phyloP scores from a whole-genome alignment of 306 rosid genomes.

The Prunus campanulata region DNA sequence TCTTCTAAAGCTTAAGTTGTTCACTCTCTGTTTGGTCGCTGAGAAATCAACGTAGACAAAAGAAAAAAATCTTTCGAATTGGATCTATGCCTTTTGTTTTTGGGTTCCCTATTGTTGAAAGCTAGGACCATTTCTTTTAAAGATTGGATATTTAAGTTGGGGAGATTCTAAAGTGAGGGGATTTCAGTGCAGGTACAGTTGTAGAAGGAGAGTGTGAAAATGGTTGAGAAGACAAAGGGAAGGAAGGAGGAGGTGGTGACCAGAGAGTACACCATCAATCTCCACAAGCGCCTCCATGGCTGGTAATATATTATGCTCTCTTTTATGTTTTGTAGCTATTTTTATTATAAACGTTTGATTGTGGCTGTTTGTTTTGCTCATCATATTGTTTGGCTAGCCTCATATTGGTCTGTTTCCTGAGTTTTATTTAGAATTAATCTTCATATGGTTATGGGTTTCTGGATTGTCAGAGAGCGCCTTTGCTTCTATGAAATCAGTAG shows the following conservation, averaged over 20 bases:
- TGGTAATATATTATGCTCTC: constrained; percentile 39
- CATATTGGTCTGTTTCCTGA: not conserved
- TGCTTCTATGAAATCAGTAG: not conserved
- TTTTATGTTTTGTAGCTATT: not conserved
- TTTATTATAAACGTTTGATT: not conserved
- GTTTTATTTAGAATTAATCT: not conserved
- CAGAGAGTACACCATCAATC: constrained; percentile 91
- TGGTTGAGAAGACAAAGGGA: constrained; percentile 83
- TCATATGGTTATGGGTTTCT: not conserved
- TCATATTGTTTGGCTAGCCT: not conserved
- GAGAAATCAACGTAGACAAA: not conserved
- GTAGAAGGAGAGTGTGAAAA: constrained; percentile 35
- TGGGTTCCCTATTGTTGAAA: not conserved
- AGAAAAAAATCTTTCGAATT: not conserved
- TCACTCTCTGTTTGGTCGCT: not conserved
- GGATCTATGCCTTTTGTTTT: not conserved
- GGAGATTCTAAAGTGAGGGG: not conserved
- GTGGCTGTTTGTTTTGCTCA: not conserved
- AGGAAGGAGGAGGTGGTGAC: constrained; percentile 92
- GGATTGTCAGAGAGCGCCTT: not conserved
- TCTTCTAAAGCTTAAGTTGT: not conserved
- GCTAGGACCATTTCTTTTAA: not conserved
- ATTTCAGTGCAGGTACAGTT: constrained; percentile 37
- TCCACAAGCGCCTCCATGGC: constrained; percentile 91
- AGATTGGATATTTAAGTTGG: not conserved